These are phyloP conservation scores for Aspergillus sp. DNA, from an alignment of 2,329 filamentous ascomycete species.

Conservation along the genomic window DNA sequence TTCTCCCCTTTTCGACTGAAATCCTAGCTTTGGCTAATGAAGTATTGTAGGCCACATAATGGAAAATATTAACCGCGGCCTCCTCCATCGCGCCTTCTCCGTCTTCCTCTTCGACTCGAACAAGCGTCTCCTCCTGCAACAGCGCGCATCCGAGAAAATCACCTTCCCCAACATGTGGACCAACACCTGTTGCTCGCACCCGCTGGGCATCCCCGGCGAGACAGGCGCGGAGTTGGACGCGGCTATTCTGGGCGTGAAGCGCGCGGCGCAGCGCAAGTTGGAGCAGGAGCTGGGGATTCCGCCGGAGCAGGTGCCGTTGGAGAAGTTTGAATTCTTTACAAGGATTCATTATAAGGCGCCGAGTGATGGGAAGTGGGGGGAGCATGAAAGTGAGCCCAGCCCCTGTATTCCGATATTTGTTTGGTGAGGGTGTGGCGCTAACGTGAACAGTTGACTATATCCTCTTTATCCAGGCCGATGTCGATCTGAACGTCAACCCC, in stretches of 20 bases:
- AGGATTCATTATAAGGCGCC: constrained; percentile 97
- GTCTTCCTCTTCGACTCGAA: constrained; percentile 95
- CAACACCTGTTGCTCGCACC: constrained; percentile 98
- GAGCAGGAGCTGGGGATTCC: constrained; percentile 93
- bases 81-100: constrained; percentile 95
- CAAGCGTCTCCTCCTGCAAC: constrained; percentile 88
- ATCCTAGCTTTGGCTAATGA: not conserved
- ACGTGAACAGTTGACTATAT: constrained; percentile 79
- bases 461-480: constrained; percentile 91
- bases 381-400: constrained; percentile 66
- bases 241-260: constrained; percentile 78
- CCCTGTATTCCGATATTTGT: no score
- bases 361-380: constrained; percentile 95
- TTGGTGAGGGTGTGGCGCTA: constrained; percentile 3
- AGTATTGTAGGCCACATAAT: constrained; percentile 76
- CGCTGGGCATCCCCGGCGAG: constrained; percentile 83
- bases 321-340: constrained; percentile 89
- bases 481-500: constrained; percentile 65
- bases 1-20: constrained; percentile 14
- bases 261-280: constrained; percentile 86
- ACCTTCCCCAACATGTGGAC: constrained; percentile 99
- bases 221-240: constrained; percentile 75
- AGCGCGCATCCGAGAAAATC: constrained; percentile 93
- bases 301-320: constrained; percentile 76
- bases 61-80: constrained; percentile 94